Base-by-base conservation (phyloP, 2,329 filamentous ascomycete species). In the Dothistroma pini region DNA sequence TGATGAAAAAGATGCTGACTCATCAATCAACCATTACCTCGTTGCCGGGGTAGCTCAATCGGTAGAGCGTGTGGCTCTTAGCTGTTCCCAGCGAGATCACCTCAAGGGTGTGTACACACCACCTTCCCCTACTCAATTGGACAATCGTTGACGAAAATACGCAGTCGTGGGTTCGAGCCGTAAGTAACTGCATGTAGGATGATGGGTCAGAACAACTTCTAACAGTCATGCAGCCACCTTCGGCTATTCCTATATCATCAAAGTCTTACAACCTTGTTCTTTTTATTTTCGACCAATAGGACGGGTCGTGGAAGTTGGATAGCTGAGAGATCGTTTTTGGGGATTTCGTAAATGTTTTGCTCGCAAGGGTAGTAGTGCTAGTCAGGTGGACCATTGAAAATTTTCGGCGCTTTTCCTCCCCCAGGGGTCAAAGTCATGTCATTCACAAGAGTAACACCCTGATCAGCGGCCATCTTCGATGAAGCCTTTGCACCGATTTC, bases 51-150 rank as follows among this genome's bases (percentile, higher is more conserved):
- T 79, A 80, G 78, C 78, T 80, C 78, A 80, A 80, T 80, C 77
- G 78, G 78, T 77, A 80, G 78, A 79, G 78, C 78, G 78, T 80
- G 78, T 78, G 78, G 77, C 78, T 80, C 78, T 79, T 80, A 80
- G 22, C 21, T 25, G 25, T 19, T 19, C 8, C n/a, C 10, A 44
- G 41, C 41, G 41, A 44, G 41, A 44, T 44, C 14, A 44, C 41
- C 41, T 44, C 41, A 44, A 44, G 41, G 41, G 34, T 38, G 35
- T 12, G 35, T 38, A 1, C 7, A 1, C 11, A 4, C 16, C 11
- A 38, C 11, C 16, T n/a, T n/a, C n/a, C n/a, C n/a, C n/a, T n/a
- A n/a, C n/a, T n/a, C n/a, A n/a, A n/a, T 38, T 12, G 3, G 11
- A 16, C 35, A 14, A 2, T 38, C 5, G n/a, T 9, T 44, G 9